A percentile compares a stretch with the other conserved stretches of the same genome.
These are phyloP conservation scores for Spinacia oleracea DNA, from an alignment of 179 eudicot genomes.

Conservation along the genomic window DNA sequence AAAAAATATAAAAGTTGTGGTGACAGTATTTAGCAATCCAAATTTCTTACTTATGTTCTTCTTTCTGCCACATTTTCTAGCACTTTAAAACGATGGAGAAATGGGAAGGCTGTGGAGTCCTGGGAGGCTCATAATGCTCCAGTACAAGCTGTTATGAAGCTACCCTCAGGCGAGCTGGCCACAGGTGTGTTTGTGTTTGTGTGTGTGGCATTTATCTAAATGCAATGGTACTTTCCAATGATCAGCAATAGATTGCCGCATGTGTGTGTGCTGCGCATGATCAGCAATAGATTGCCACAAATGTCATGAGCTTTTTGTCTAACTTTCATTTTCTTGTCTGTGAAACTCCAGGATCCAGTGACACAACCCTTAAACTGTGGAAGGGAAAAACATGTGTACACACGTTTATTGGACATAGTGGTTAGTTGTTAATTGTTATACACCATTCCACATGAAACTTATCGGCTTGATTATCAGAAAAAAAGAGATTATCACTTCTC, in stretches of 20 bases:
- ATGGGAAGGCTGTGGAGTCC: slow-evolving; percentile 62
- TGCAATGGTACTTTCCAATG: neutral
- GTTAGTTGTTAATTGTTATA: slow-evolving; percentile 33
- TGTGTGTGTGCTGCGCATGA: neutral
- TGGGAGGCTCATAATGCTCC: slow-evolving; percentile 86
- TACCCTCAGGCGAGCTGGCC: slow-evolving; percentile 85
- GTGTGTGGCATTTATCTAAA: neutral
- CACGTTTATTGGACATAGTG: slow-evolving; percentile 79
- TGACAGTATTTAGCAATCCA: neutral
- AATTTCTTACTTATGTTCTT: slow-evolving; percentile 1
- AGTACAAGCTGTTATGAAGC: slow-evolving; percentile 74
- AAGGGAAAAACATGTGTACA: slow-evolving; percentile 71
- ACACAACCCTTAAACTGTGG: slow-evolving; percentile 90
- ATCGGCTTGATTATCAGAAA: neutral
- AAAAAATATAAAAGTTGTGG: neutral
- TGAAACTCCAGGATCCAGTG: slow-evolving; percentile 74
- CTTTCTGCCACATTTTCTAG: slow-evolving; percentile 35
- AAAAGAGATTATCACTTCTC: neutral
- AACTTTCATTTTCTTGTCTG: neutral
- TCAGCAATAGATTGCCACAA: neutral
- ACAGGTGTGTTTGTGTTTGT: slow-evolving; percentile 49
- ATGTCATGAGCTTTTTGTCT: neutral
- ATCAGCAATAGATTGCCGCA: neutral
- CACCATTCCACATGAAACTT: neutral
- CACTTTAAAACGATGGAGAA: slow-evolving; percentile 84